A percentile compares a stretch with the other conserved stretches of the same genome.
phyloP scores from a whole-genome alignment of 1,139 yeast genomes.

The Hanseniaspora gamundiae region DNA sequence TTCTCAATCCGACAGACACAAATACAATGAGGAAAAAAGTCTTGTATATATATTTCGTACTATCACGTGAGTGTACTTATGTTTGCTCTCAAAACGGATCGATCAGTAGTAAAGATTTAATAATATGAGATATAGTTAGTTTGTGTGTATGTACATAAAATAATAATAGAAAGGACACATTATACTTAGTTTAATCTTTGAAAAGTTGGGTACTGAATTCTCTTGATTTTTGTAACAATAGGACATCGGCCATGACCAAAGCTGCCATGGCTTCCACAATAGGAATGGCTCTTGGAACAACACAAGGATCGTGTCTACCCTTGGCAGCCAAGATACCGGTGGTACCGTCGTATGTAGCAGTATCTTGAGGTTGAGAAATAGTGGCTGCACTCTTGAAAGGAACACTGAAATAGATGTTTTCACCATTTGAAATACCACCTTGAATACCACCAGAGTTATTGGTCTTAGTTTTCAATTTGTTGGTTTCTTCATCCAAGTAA shows the following conservation, averaged over 20 bases:
- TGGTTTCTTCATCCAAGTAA: constrained; percentile 39
- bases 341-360: constrained; percentile 78
- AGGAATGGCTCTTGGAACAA: constrained; percentile 96
- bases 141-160: too few relatives aligned
- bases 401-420: constrained; percentile 81
- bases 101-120: too few relatives aligned
- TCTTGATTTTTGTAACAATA: constrained; percentile 77
- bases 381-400: constrained; percentile 99
- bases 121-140: too few relatives aligned
- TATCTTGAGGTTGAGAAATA: constrained; percentile 81
- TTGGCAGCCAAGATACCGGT: constrained; percentile 84
- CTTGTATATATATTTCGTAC: too few relatives aligned
- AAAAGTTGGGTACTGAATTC: constrained; percentile 28
- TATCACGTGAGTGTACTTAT: too few relatives aligned
- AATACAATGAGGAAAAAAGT: too few relatives aligned
- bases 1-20: too few relatives aligned
- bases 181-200: background rate
- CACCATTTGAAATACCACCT: constrained; percentile 97
- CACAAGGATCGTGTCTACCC: constrained; percentile 98
- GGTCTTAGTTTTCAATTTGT: constrained; percentile 68
- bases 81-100: too few relatives aligned
- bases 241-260: constrained; percentile 75
- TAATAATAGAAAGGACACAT: background rate
- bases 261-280: constrained; percentile 98
- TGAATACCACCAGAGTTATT: constrained; percentile 96